Conservation (phyloP, 2,329 filamentous ascomycete species). For the Cucurbitaria berberidis region DNA sequence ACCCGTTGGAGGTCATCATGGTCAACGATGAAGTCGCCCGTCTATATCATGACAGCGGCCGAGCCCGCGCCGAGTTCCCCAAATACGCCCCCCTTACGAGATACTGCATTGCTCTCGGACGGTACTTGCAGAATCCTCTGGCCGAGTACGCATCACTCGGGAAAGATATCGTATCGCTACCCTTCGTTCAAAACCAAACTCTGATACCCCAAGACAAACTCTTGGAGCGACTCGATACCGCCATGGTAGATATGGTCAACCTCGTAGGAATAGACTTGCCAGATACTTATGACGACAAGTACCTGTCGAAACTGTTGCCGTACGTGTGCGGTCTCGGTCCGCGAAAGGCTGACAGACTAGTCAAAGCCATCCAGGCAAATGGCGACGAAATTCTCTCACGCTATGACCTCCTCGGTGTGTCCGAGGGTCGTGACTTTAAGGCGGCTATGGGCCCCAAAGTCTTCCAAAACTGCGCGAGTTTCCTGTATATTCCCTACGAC, state of each 20-base stretch:
- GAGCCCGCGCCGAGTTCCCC: conserved; percentile 80
- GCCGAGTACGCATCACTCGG: conserved; percentile 95
- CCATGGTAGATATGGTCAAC: conserved; percentile 98
- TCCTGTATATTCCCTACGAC: conserved; percentile 89
- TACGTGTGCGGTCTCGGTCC: conserved; percentile 92
- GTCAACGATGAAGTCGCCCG: conserved; percentile 98
- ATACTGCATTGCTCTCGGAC: conserved; percentile 88
- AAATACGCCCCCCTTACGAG: conserved; percentile 77
- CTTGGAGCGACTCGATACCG: conserved; percentile 85
- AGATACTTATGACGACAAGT: conserved; percentile 80
- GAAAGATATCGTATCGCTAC: conserved; percentile 82
- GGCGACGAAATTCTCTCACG: conserved; percentile 84
- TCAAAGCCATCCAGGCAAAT: conserved; percentile 92
- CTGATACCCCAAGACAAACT: conserved; percentile 88
- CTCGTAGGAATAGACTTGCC: conserved; percentile 95
- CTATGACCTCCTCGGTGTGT: conserved; percentile 86
- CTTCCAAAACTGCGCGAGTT: conserved; percentile 97
- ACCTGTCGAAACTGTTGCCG: conserved; percentile 85
- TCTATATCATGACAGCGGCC: conserved; percentile 88
- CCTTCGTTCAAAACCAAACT: conserved; percentile 89
- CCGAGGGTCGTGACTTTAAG: conserved; percentile 64
- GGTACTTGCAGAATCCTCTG: conserved; percentile 93
- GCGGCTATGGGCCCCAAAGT: conserved; percentile 78
- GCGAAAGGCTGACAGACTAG: conserved; percentile 81
- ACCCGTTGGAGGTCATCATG: conserved; percentile 84